Base-by-base conservation (phyloP, 129 eudicot species). In the Ambrosia trifida region DNA sequence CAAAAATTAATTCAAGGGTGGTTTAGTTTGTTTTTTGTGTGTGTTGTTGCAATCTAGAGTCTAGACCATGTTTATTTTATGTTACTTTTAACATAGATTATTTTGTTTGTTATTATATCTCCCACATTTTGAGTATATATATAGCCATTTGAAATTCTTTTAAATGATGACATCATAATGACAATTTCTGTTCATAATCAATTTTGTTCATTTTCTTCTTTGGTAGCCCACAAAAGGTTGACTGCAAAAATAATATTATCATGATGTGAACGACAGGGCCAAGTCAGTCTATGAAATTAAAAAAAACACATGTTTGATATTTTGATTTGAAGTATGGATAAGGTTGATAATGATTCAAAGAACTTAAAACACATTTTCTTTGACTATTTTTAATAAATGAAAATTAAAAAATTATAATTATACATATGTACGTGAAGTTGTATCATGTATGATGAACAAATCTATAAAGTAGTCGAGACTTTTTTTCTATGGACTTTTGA, bases 161-260 rank as follows among this genome's bases (percentile, higher is more conserved):
- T 1, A 28, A 30, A 45, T 13, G 76, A 28, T 59, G 76, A 71
- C 33, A 54, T 24, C 44, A 71, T 12, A 17, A 28, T 71, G 76
- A 72, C 64, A 30, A 72, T 24, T 14, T 43, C 45, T 58, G 32
- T 71, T 56, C 76, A 24, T 71, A 57, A 71, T 41, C 67, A 43
- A 13, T 24, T 20, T 16, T 8, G 68, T 40, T 38, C 38, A 12
- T 24, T 70, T 57, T 54, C 49, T 5, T 54, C 14, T 40, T 71
- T 41, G 63, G 63, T 57, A 57, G 53, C 47, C 36, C 54, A 49
- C 73, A 69, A 50, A 44, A 57, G 76, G 57, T 71, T 71, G 76
- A 71, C 56, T 71, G 30, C 5, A 3, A 43, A 33, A 14, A 8
- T 18, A 5, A 11, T 2, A 3, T 9, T 54, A 51, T 51, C 7